Percentiles rank a stretch among this genome's conserved stretches.
These are phyloP conservation scores for Solanum hybrid DNA, from an alignment of 305 asterid genomes.

Conservation along the genomic window DNA sequence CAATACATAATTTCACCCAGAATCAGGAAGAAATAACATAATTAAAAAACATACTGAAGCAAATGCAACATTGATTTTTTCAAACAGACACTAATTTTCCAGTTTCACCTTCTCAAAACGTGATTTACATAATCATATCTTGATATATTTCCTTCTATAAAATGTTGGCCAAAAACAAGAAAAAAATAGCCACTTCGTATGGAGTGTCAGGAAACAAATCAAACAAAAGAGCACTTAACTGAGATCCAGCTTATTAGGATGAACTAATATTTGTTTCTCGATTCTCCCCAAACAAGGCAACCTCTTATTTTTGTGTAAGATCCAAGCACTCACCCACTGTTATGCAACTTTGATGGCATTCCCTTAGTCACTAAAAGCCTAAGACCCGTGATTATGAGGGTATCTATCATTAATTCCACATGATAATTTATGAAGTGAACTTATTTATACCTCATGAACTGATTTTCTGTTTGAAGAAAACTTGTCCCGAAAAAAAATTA, in stretches of 20 bases:
- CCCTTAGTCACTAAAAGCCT: not conserved
- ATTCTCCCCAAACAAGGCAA: not conserved
- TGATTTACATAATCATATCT: not conserved
- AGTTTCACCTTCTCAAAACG: not conserved
- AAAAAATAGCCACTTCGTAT: not conserved
- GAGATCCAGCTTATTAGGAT: not conserved
- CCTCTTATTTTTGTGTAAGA: not conserved
- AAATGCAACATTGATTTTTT: not conserved
- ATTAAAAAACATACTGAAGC: not conserved
- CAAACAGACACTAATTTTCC: not conserved
- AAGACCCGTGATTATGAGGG: not conserved
- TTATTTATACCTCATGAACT: not conserved
- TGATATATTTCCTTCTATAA: not conserved
- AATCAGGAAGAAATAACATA: not conserved
- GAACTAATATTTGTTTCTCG: not conserved
- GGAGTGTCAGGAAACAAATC: not conserved
- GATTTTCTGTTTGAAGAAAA: not conserved
- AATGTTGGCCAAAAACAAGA: not conserved
- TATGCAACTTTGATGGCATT: not conserved
- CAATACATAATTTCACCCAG: not conserved
- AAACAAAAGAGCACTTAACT: not conserved
- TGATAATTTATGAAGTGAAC: not conserved
- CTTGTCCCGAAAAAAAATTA: not conserved
- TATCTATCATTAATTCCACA: not conserved
- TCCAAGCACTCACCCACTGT: not conserved